Evolutionary conservation across 1,139 yeast species (phyloP).

Genomic region (Taphrina deformans): DNA sequence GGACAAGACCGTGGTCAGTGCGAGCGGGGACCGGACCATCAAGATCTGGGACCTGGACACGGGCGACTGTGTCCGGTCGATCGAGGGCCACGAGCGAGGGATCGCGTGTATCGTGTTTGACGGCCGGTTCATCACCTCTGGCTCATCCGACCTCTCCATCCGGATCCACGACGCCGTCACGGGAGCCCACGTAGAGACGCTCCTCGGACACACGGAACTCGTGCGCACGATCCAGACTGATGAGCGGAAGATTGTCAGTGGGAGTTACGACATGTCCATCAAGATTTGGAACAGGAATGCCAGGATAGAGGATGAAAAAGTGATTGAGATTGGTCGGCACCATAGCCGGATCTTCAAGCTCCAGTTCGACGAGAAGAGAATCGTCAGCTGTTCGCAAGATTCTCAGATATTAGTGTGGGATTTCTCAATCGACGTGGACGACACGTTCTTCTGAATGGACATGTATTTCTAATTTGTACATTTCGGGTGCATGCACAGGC

Average conservation of each 20-base stretch:
- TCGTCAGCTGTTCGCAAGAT: constrained; percentile 36
- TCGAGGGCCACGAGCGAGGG: constrained; percentile 36
- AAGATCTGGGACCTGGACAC: constrained; percentile 94
- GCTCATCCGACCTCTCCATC: constrained; percentile 44
- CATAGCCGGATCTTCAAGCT: constrained; percentile 33
- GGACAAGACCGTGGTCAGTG: constrained; percentile 34
- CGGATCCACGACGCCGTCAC: constrained; percentile 57
- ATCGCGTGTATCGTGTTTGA: constrained; percentile 39
- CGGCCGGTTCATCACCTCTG: constrained; percentile 41
- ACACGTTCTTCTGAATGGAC: constrained; percentile 34
- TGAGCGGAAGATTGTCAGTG: constrained; percentile 35
- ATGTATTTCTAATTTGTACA: background rate
- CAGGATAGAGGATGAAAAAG: constrained; percentile 55
- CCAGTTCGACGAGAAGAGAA: constrained; percentile 35
- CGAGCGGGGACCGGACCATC: constrained; percentile 86
- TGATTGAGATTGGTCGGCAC: constrained; percentile 31
- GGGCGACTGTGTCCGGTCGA: constrained; percentile 82
- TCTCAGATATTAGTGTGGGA: constrained; percentile 36
- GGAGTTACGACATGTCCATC: constrained; percentile 52
- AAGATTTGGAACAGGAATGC: constrained; percentile 55
- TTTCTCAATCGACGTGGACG: constrained; percentile 34
- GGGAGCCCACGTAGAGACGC: constrained; percentile 62
- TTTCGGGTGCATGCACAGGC: background rate
- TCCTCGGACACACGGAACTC: constrained; percentile 59
- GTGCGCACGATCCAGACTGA: constrained; percentile 36